Evolutionary conservation across 2,329 filamentous ascomycete genomes (phyloP), one percentile per base, ranked within the genome.

Genomic region (Neobulgaria alba): DNA sequence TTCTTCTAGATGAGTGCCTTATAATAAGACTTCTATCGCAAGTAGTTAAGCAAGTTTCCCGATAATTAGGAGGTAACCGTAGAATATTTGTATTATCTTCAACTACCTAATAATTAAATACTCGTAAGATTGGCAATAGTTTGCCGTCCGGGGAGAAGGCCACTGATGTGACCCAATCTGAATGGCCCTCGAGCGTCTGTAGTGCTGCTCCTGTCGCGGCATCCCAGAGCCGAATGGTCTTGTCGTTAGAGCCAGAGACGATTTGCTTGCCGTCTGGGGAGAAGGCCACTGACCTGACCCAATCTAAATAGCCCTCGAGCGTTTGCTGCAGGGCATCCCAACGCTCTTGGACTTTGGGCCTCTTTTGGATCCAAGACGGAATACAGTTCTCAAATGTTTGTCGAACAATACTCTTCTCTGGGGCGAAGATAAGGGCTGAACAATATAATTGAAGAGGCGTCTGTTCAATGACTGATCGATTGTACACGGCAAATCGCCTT

Each of bases 391-490:
- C 3, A 31, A 50, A 54, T 10, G 4, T 33, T 10, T 39, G 39
- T 20, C 58, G 49, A 16, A 61, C 33, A 21, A 56, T 42, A 39
- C 58, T 61, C 12, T 42, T 33, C 17, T 49, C 23, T 34, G 59
- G 61, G 12, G 56, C 49, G 44, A 65, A 63, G 31, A 48, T 43
- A 21, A 51, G 55, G 12, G 39, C 57, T 32, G 49, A 61, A 35
- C 37, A 57, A 45, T 65, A 65, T 32, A 53, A 32, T 38, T 65
- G 61, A 7, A 56, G 48, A n/a, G 60, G 53, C 1, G 56, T 39
- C 5, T 38, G 16, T 31, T 59, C 38, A 33, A 61, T 55, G 21
- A 54, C 36, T 33, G 16, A 32, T 16, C 33, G 33, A 33, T 36
- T 33, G 14, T 33, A 30, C 5, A 45, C 7, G 10, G 35, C 21